These are phyloP conservation scores for Phytophthora sp. DNA, from an alignment of 352 stramenopile species.

Conservation along the genomic window DNA sequence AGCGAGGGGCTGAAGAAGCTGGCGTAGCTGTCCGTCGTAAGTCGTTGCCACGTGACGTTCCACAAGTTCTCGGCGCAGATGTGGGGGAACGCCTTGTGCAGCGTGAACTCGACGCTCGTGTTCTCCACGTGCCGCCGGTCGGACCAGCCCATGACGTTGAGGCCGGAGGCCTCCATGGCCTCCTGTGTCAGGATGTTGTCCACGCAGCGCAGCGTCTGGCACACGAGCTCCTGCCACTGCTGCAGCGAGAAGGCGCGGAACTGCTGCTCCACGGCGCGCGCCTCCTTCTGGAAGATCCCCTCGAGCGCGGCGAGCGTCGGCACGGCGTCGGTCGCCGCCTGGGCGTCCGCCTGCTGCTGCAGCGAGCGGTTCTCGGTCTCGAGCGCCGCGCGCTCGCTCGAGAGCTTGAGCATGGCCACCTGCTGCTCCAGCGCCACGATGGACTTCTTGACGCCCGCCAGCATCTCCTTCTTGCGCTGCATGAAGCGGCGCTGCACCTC, in stretches of 20 bases:
- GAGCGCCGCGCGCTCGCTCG: constrained; percentile 36
- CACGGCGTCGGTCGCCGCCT: constrained; percentile 2
- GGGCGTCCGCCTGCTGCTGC: constrained; percentile 12
- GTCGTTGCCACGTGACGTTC: constrained; percentile 45
- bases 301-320: constrained; percentile 33
- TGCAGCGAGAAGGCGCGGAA: constrained; percentile 36
- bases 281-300: constrained; percentile 37
- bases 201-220: constrained; percentile 37
- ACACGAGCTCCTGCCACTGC: constrained; percentile 44
- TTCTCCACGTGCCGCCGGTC: constrained; percentile 48
- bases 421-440: constrained; percentile 42
- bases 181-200: constrained; percentile 36
- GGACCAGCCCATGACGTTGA: constrained; percentile 56
- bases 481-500: constrained; percentile 62
- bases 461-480: constrained; percentile 55
- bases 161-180: constrained; percentile 34
- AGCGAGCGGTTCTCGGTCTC: constrained; percentile 47
- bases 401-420: constrained; percentile 43
- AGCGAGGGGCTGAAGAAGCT: constrained; percentile 59
- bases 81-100: constrained; percentile 56
- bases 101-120: constrained; percentile 49
- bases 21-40: constrained; percentile 51
- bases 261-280: constrained; percentile 33
- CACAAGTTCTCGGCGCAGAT: constrained; percentile 49
- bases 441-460: constrained; percentile 40